Conservation (phyloP, 163 green algal genomes). For the Volvox carteri region DNA sequence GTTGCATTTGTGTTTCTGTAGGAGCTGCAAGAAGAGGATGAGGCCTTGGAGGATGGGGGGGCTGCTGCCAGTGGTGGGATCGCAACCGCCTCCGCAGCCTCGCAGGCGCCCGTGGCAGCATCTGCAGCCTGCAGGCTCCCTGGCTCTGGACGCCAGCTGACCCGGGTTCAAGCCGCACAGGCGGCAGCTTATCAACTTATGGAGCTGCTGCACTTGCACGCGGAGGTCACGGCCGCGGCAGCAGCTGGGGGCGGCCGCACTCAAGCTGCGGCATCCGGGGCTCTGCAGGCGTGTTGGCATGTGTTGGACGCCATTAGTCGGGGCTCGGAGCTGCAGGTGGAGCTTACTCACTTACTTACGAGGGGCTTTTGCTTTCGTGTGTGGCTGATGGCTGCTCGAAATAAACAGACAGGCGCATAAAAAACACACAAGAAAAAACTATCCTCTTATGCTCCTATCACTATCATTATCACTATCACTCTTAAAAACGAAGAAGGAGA, state of each 20-base stretch:
- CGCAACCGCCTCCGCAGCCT: neutral
- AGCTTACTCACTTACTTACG: neutral
- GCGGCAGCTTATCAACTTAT: constrained; percentile 58
- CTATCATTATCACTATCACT: too few species aligned
- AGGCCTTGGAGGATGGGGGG: neutral
- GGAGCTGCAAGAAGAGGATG: constrained; percentile 44
- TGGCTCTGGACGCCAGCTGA: constrained; percentile 2
- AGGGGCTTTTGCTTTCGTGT: neutral
- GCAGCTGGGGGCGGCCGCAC: neutral
- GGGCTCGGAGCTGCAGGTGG: constrained; percentile 67
- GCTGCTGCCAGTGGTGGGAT: too few species aligned
- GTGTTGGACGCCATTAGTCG: constrained; percentile 55
- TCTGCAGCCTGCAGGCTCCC: too few species aligned
- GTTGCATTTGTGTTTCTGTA: too few species aligned
- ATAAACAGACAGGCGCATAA: neutral
- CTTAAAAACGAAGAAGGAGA: too few species aligned
- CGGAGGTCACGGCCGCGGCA: constrained; percentile 51
- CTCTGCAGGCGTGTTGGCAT: constrained; percentile 49
- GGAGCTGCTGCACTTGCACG: constrained; percentile 57
- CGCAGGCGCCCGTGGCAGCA: neutral
- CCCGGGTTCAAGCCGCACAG: constrained; percentile 39
- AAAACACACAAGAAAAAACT: neutral
- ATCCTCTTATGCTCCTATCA: too few species aligned
- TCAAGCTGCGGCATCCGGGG: neutral
- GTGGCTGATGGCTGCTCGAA: neutral